Conservation (phyloP, 768 basidiomycete species). For the Amanita pallidorosea region DNA sequence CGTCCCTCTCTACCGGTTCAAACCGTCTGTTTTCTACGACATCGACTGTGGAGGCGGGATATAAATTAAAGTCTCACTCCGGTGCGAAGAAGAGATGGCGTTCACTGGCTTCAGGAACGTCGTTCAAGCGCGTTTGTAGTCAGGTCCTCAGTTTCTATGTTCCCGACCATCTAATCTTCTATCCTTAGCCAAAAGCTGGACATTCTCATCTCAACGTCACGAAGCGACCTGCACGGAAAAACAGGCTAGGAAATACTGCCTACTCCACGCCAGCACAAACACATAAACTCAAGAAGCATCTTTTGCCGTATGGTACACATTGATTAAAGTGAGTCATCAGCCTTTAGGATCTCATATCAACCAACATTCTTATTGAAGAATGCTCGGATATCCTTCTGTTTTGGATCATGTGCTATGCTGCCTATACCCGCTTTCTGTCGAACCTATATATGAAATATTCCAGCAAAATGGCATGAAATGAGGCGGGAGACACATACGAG, state of each 20-base stretch:
- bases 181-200: slow-evolving; percentile 50
- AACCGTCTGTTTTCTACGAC: slow-evolving; percentile 51
- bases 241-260: slow-evolving; percentile 51
- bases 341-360: neutral
- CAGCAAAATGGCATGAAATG: neutral
- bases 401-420: slow-evolving; percentile 57
- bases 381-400: slow-evolving; percentile 62
- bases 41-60: slow-evolving; percentile 40
- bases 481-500: slow-evolving; percentile 33
- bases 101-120: slow-evolving; percentile 48
- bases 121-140: slow-evolving; percentile 63
- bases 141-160: neutral
- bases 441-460: slow-evolving; percentile 11
- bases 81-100: slow-evolving; percentile 78
- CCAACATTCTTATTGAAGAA: slow-evolving; percentile 45
- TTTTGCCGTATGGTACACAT: slow-evolving; percentile 56
- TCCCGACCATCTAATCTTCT: neutral
- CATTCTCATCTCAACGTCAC: slow-evolving; percentile 64
- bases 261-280: slow-evolving; percentile 61
- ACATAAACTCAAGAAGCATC: slow-evolving; percentile 47
- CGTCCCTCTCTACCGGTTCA: neutral
- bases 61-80: slow-evolving; percentile 73
- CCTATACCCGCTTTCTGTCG: slow-evolving; percentile 76
- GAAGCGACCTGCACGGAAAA: slow-evolving; percentile 57
- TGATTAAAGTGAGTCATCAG: slow-evolving; percentile 6